Conservation (phyloP, 345 rosid genomes). For the Mallotus nudiflorus region DNA sequence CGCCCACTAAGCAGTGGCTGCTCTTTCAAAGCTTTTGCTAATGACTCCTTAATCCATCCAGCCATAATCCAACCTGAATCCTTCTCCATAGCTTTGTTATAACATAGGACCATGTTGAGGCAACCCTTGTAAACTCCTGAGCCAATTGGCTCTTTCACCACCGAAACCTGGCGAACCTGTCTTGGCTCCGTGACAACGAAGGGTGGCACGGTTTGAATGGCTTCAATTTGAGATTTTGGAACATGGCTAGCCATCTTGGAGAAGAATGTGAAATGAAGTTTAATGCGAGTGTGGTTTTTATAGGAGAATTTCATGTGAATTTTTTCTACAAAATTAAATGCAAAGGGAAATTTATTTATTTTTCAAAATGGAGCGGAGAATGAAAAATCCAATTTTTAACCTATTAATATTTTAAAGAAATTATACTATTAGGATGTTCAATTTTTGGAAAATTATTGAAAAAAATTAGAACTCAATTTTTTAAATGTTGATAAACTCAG, state of each 20-base stretch:
- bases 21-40: conserved; percentile 53
- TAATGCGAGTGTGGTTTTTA: neutral
- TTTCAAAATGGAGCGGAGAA: too few relatives aligned
- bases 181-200: conserved; percentile 50
- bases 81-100: conserved; percentile 34
- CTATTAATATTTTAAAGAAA: too few relatives aligned
- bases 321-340: too few relatives aligned
- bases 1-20: conserved; percentile 66
- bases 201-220: conserved; percentile 56
- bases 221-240: conserved; percentile 43
- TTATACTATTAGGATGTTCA: too few relatives aligned
- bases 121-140: conserved; percentile 44
- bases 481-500: too few relatives aligned
- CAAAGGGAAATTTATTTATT: neutral
- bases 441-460: too few relatives aligned
- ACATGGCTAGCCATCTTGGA: conserved; percentile 11
- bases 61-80: conserved; percentile 63
- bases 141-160: conserved; percentile 27
- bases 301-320: neutral
- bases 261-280: neutral
- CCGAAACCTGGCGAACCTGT: conserved; percentile 39
- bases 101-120: conserved; percentile 52
- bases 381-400: too few relatives aligned
- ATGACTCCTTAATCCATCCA: conserved; percentile 78
- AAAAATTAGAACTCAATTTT: too few relatives aligned